A percentile compares a stretch with the other conserved stretches of the same genome.
These are phyloP conservation scores for Cicer pinnatifidum DNA, from an alignment of 306 rosid genomes.

Conservation along the genomic window DNA sequence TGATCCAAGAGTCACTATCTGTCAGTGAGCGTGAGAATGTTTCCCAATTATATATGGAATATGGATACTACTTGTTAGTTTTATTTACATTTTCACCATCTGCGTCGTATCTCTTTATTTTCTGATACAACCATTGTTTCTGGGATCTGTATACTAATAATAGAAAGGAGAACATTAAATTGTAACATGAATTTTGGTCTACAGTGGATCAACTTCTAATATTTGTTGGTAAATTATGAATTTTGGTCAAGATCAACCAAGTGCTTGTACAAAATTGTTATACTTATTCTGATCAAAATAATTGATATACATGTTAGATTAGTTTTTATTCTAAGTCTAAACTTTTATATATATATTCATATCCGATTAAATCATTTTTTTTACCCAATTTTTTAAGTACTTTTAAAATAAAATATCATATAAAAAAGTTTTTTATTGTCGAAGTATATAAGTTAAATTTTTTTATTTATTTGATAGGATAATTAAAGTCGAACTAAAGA, in stretches of 20 bases:
- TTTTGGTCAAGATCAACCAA: background rate
- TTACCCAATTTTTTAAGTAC: too few relatives aligned
- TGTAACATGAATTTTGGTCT: background rate
- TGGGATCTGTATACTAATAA: background rate
- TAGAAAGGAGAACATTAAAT: background rate
- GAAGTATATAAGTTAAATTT: too few relatives aligned
- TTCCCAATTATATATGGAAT: constrained; percentile 41
- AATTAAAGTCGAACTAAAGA: too few relatives aligned
- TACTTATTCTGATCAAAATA: background rate
- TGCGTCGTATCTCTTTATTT: constrained; percentile 31
- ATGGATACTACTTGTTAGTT: background rate
- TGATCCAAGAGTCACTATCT: constrained; percentile 70
- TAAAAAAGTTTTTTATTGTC: too few relatives aligned
- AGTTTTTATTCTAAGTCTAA: too few relatives aligned
- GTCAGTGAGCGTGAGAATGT: constrained; percentile 89
- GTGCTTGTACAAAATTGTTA: background rate
- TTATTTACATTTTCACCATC: constrained; percentile 16
- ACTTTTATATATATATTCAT: too few relatives aligned
- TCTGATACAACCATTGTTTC: constrained; percentile 27
- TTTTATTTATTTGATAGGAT: too few relatives aligned
- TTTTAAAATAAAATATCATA: too few relatives aligned
- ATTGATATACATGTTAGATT: too few relatives aligned
- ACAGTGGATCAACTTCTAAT: background rate
- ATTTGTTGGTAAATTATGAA: background rate
- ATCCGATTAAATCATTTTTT: too few relatives aligned